phyloP scores from a whole-genome alignment of 148 eudicot genomes.

The Polygonum aviculare region DNA sequence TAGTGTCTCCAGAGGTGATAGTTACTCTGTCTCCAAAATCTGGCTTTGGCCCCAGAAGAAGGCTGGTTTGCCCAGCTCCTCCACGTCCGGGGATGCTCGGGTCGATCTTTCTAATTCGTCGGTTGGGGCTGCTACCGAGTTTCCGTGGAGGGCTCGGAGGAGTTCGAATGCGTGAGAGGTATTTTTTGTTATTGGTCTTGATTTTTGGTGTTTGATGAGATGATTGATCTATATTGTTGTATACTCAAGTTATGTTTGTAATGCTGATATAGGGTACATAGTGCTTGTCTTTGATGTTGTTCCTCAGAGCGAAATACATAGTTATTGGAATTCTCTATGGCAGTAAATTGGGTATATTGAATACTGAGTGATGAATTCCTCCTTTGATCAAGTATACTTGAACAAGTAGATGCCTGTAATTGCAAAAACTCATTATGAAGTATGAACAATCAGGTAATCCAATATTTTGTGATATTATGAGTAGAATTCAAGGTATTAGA shows the following conservation, averaged over 20 bases:
- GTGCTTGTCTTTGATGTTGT: background rate
- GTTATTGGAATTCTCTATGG: background rate
- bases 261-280: constrained; percentile 1
- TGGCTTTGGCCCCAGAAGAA: constrained; percentile 32
- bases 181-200: background rate
- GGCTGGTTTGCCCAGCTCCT: constrained; percentile 20
- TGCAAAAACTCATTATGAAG: background rate
- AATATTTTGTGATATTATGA: background rate
- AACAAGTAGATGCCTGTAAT: background rate
- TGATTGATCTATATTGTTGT: background rate
- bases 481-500: background rate
- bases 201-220: background rate
- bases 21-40: constrained; percentile 35
- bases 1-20: constrained; percentile 20
- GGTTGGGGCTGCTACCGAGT: constrained; percentile 5
- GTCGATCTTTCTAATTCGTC: constrained; percentile 10
- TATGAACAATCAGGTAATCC: background rate
- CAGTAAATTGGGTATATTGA: background rate
- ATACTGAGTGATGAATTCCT: background rate
- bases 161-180: background rate
- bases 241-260: background rate
- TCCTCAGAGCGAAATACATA: background rate
- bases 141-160: constrained; percentile 14
- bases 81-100: constrained; percentile 4
- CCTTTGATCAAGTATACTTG: background rate